phyloP scores from a whole-genome alignment of 164 flowering plant species.

The Akebia trifoliata region DNA sequence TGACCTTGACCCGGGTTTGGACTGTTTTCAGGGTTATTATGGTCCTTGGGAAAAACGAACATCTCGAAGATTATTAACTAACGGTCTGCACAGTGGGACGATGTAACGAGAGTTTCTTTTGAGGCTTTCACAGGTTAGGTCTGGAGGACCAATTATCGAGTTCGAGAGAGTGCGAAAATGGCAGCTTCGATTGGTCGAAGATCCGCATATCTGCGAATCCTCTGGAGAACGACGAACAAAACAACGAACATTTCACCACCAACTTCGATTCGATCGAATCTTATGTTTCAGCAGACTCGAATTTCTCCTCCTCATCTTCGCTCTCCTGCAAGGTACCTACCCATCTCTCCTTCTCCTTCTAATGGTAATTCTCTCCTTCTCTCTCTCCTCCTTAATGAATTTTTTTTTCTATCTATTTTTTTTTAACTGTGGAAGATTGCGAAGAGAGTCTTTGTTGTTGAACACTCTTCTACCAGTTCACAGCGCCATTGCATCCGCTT shows the following conservation, averaged over 20 bases:
- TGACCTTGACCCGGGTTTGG: no score
- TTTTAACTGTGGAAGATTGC: conserved; percentile 21
- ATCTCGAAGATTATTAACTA: no score
- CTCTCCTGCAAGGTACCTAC: conserved; percentile 14
- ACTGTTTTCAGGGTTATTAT: no score
- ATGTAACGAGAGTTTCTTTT: no score
- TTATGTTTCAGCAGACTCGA: conserved; percentile 21
- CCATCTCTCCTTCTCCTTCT: background rate
- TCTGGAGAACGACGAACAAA: conserved; percentile 17
- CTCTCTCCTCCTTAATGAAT: background rate
- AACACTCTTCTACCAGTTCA: conserved; percentile 36
- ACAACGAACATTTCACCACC: conserved; percentile 3
- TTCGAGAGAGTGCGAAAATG: conserved; percentile 16
- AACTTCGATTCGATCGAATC: conserved; percentile 16
- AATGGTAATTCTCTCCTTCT: background rate
- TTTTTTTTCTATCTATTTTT: background rate
- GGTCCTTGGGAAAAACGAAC: no score
- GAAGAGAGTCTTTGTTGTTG: conserved; percentile 32
- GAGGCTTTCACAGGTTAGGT: conserved; percentile 9
- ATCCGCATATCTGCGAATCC: conserved; percentile 23
- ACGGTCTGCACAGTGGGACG: no score
- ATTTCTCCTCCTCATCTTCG: conserved; percentile 8
- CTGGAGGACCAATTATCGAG: background rate
- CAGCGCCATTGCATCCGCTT: conserved; percentile 41
- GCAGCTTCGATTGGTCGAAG: conserved; percentile 29